Conservation (phyloP, 75 land plant species). For the Cunninghamia lanceolata region DNA sequence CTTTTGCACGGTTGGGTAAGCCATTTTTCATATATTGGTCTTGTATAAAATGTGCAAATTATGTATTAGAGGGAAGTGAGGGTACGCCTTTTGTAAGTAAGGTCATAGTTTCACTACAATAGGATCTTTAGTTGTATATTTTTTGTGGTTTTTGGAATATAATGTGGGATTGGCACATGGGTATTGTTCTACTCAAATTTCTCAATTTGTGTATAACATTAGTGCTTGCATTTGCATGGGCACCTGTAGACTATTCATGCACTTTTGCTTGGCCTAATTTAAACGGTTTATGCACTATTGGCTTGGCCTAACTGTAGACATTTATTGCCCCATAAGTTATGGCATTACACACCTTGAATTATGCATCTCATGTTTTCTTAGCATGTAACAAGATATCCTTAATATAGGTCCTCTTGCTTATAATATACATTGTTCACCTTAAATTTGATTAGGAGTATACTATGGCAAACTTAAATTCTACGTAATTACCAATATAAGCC, state of each 20-base stretch:
- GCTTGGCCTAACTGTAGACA: neutral
- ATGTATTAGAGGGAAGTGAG: slow-evolving; percentile 94
- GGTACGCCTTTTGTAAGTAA: slow-evolving; percentile 92
- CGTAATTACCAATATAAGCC: slow-evolving; percentile 93
- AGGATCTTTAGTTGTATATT: neutral
- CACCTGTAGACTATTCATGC: neutral
- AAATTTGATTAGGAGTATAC: slow-evolving; percentile 65
- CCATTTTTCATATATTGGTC: neutral
- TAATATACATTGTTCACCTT: neutral
- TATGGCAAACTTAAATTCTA: slow-evolving; percentile 96
- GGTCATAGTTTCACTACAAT: neutral
- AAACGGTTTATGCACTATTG: no score
- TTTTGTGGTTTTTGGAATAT: neutral
- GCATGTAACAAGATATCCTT: neutral
- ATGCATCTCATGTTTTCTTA: neutral
- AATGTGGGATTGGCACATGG: neutral
- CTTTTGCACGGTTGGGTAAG: neutral
- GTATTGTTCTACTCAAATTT: neutral
- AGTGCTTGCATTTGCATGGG: neutral
- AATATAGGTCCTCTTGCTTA: neutral
- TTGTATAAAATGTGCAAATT: slow-evolving; percentile 54
- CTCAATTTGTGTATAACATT: neutral
- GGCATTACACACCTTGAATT: neutral
- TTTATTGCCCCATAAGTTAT: no score
- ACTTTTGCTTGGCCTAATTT: no score